Percentiles rank a stretch among this genome's conserved stretches.
Evolutionary conservation across 495 filamentous ascomycete genomes (phyloP).

Genomic region (Geoglossum glabrum): DNA sequence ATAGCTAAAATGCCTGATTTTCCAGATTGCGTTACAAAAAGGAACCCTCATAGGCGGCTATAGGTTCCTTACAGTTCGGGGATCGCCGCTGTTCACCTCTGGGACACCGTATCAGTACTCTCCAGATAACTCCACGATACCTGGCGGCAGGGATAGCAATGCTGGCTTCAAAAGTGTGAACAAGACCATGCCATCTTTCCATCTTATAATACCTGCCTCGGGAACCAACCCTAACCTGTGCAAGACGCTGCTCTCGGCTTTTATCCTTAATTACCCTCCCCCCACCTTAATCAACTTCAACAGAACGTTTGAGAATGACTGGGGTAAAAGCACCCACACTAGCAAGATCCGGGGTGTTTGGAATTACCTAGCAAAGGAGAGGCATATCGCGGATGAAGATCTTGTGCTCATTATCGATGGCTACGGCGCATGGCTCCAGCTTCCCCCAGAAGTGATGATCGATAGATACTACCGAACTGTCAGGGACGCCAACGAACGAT

Average conservation of each 20-base stretch:
- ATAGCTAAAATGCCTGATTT: background rate
- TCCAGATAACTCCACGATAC: background rate
- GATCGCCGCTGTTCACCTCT: background rate
- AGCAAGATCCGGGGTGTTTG: slow-evolving; percentile 28
- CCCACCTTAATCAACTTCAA: slow-evolving; percentile 34
- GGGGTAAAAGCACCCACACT: slow-evolving; percentile 13
- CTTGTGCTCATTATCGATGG: slow-evolving; percentile 26
- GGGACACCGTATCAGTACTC: background rate
- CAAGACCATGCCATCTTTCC: slow-evolving; percentile 30
- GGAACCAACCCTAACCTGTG: slow-evolving; percentile 32
- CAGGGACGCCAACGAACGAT: slow-evolving; percentile 1
- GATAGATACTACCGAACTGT: slow-evolving; percentile 9
- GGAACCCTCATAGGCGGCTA: background rate
- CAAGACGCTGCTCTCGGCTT: slow-evolving; percentile 37
- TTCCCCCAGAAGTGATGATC: slow-evolving; percentile 13
- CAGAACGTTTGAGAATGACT: slow-evolving; percentile 13
- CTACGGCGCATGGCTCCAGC: slow-evolving; percentile 15
- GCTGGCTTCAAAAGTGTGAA: background rate
- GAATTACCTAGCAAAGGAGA: slow-evolving; percentile 29
- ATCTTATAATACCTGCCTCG: slow-evolving; percentile 36
- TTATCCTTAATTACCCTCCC: slow-evolving; percentile 40
- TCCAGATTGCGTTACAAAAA: background rate
- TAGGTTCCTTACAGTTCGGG: background rate
- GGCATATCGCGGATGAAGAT: slow-evolving; percentile 33
- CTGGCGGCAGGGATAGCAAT: background rate